A percentile compares a stretch with the other conserved stretches of the same genome.
phyloP scores from a whole-genome alignment of 169 alveolate species.

The Cryptosporidium baileyi region DNA sequence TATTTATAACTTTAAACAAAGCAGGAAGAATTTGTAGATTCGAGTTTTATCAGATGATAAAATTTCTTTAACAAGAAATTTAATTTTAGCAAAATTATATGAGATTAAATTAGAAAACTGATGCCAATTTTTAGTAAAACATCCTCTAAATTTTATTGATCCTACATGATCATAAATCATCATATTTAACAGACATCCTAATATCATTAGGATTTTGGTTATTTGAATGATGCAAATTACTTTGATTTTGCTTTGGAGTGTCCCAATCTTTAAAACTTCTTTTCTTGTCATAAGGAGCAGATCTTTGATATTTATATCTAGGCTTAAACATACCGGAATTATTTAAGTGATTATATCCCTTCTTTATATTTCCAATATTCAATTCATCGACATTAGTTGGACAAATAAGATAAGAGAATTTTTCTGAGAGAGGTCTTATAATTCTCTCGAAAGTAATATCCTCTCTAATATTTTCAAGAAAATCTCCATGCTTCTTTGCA shows the following conservation, averaged over 20 bases:
- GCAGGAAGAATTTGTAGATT: too few relatives aligned
- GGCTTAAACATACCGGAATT: background rate
- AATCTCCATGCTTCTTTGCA: slow-evolving; percentile 35
- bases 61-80: too few relatives aligned
- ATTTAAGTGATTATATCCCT: background rate
- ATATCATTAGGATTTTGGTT: slow-evolving; percentile 22
- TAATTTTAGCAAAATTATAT: too few relatives aligned
- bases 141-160: too few relatives aligned
- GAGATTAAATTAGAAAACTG: too few relatives aligned
- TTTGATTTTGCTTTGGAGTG: background rate
- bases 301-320: background rate
- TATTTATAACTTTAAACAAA: too few relatives aligned
- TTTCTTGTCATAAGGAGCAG: slow-evolving; percentile 35
- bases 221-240: background rate
- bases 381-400: slow-evolving; percentile 40
- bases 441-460: slow-evolving; percentile 47
- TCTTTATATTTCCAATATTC: background rate
- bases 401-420: slow-evolving; percentile 8
- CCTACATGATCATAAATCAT: slow-evolving; percentile 35
- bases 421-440: slow-evolving; percentile 38
- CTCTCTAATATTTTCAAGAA: slow-evolving; percentile 22
- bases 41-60: too few relatives aligned
- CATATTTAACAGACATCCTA: slow-evolving; percentile 27
- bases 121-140: too few relatives aligned
- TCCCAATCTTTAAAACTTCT: slow-evolving; percentile 45